A percentile compares a stretch with the other conserved stretches of the same genome.
Evolutionary conservation across 306 rosid genomes (phyloP).

Genomic region (Cyamopsis tetragonoloba): DNA sequence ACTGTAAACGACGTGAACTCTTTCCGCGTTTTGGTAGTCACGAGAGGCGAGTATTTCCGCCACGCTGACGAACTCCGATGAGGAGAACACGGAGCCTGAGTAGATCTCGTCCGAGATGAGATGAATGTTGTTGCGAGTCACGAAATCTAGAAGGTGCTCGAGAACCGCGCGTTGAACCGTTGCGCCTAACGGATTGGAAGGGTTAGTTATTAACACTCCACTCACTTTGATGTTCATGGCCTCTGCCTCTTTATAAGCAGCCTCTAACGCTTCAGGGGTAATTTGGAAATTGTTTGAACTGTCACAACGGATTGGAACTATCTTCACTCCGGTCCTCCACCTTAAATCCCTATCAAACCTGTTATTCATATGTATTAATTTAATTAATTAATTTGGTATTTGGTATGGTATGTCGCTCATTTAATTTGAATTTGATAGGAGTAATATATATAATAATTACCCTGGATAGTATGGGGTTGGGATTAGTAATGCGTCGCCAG

Average conservation of each 20-base stretch:
- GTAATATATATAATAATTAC: no score
- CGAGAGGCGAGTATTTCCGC: constrained; percentile 61
- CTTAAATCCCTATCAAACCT: constrained; percentile 93
- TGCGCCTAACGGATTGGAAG: constrained; percentile 86
- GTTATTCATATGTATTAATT: no score
- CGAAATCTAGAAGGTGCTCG: constrained; percentile 63
- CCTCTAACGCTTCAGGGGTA: constrained; percentile 63
- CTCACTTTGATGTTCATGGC: constrained; percentile 54
- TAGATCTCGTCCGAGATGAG: constrained; percentile 92
- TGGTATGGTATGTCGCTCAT: no score
- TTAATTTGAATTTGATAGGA: no score
- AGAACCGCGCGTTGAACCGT: constrained; percentile 58
- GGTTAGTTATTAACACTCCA: constrained; percentile 79
- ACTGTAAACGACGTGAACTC: constrained; percentile 88
- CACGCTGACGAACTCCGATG: constrained; percentile 64
- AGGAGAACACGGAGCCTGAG: constrained; percentile 77
- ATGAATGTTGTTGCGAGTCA: constrained; percentile 62
- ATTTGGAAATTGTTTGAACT: constrained; percentile 77
- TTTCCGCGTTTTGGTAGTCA: constrained; percentile 42
- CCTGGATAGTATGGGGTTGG: constrained; percentile 98
- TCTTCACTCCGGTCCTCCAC: constrained; percentile 91
- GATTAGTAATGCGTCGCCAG: constrained; percentile 78
- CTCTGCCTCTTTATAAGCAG: constrained; percentile 58
- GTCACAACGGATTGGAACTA: constrained; percentile 77
- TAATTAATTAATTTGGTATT: no score